phyloP scores from a whole-genome alignment of 169 alveolate genomes.

The Plasmodium coatneyi region DNA sequence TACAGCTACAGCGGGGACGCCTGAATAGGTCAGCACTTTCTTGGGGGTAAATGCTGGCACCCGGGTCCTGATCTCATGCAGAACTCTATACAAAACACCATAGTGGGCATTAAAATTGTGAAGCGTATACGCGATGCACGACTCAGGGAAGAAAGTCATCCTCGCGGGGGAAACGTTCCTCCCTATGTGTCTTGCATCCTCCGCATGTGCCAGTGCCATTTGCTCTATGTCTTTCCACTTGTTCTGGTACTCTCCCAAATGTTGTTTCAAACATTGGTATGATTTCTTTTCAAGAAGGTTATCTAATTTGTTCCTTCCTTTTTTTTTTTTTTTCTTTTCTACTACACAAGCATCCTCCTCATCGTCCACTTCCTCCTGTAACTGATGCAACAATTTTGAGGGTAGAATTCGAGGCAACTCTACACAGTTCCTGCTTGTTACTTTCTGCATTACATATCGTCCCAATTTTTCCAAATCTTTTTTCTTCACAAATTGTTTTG shows the following conservation, averaged over 20 bases:
- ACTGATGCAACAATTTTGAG: constrained; percentile 75
- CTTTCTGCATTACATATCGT: constrained; percentile 76
- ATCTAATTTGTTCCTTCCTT: constrained; percentile 49
- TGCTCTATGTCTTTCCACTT: constrained; percentile 85
- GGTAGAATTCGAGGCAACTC: constrained; percentile 88
- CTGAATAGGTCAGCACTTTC: neutral
- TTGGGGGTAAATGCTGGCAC: constrained; percentile 68
- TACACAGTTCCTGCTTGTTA: constrained; percentile 85
- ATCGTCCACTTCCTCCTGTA: constrained; percentile 1
- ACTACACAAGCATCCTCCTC: neutral
- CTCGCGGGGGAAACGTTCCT: constrained; percentile 19
- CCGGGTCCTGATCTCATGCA: constrained; percentile 79
- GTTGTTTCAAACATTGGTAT: constrained; percentile 73
- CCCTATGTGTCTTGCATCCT: constrained; percentile 83
- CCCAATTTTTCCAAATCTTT: constrained; percentile 87
- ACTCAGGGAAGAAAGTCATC: constrained; percentile 41
- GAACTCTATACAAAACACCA: constrained; percentile 83
- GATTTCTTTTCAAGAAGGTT: constrained; percentile 74
- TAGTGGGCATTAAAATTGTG: constrained; percentile 87
- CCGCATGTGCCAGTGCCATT: constrained; percentile 80
- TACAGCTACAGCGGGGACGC: constrained; percentile 67
- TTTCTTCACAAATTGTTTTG: constrained; percentile 81
- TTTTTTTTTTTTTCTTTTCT: constrained; percentile 9
- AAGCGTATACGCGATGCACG: constrained; percentile 87
- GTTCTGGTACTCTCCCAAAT: constrained; percentile 67